These are phyloP conservation scores for Stachybotrys chlorohalonatus DNA, from an alignment of 2,329 filamentous ascomycete genomes.

Conservation along the genomic window DNA sequence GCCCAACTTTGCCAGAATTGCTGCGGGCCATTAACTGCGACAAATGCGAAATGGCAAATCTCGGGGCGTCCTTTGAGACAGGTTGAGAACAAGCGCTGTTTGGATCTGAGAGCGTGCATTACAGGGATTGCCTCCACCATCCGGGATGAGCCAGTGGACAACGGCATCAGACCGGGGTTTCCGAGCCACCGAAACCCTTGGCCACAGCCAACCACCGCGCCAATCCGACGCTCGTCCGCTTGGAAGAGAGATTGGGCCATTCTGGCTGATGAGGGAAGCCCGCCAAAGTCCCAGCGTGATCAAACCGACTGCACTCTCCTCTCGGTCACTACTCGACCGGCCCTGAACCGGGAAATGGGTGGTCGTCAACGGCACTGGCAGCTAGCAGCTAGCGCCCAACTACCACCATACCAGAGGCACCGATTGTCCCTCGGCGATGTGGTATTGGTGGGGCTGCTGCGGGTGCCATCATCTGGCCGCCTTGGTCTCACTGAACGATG, in stretches of 20 bases:
- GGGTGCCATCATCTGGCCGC: conserved; percentile 10
- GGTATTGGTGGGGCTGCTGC: conserved; percentile 10
- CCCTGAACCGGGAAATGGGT: background rate
- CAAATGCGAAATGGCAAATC: background rate
- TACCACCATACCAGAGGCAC: background rate
- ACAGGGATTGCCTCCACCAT: conserved; percentile 19
- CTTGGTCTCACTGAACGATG: background rate
- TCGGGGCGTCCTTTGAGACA: conserved; percentile 1
- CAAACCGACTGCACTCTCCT: background rate
- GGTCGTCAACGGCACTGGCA: background rate
- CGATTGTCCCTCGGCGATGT: background rate
- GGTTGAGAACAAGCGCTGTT: conserved; percentile 10
- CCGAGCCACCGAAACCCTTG: background rate
- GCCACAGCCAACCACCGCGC: background rate
- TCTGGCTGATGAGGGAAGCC: background rate
- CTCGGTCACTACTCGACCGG: background rate
- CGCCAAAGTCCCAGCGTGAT: background rate
- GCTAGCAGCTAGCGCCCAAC: background rate
- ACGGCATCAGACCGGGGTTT: background rate
- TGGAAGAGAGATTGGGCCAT: background rate
- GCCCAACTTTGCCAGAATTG: background rate
- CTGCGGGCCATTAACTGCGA: background rate
- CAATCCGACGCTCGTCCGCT: background rate
- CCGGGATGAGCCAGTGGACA: background rate
- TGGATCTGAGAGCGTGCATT: conserved; percentile 16